phyloP scores from a whole-genome alignment of 2,329 filamentous ascomycete species.

The Monosporascus sp. region DNA sequence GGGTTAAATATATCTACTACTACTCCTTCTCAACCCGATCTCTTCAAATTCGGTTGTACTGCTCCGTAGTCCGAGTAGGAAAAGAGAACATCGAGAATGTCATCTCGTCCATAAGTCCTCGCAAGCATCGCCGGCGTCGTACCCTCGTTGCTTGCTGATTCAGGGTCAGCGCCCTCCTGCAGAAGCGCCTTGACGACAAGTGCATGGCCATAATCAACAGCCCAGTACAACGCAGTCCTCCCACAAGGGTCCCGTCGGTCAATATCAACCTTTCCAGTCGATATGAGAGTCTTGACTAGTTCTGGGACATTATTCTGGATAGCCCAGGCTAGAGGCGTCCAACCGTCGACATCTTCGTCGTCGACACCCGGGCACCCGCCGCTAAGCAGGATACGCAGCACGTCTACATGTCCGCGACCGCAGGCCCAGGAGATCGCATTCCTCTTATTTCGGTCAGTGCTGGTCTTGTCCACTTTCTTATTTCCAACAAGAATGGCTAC shows the following conservation, averaged over 20 bases:
- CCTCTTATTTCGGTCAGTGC: constrained; percentile 24
- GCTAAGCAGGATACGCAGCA: constrained; percentile 24
- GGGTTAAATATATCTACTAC: no score
- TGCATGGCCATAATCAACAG: constrained; percentile 28
- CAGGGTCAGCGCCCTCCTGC: constrained; percentile 9
- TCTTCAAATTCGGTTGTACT: no score
- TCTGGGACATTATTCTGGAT: constrained; percentile 18
- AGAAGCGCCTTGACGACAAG: constrained; percentile 16
- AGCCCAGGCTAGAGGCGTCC: constrained; percentile 33
- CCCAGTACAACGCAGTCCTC: constrained; percentile 28
- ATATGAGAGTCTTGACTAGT: constrained; percentile 25
- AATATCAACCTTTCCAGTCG: constrained; percentile 24
- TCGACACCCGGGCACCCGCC: constrained; percentile 24
- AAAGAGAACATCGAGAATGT: no score
- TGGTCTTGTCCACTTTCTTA: constrained; percentile 18
- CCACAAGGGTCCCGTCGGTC: constrained; percentile 24
- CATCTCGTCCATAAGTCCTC: no score
- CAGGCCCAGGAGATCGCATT: constrained; percentile 29
- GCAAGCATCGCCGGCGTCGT: neutral
- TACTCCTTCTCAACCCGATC: no score
- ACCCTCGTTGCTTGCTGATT: neutral
- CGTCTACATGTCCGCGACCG: constrained; percentile 15
- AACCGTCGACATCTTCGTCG: constrained; percentile 26
- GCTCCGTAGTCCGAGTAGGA: no score
- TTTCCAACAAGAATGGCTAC: constrained; percentile 20